Evolutionary conservation across 2,329 filamentous ascomycete genomes (phyloP), one percentile per base, ranked within the genome.

Genomic region (Monilinia fructigena): DNA sequence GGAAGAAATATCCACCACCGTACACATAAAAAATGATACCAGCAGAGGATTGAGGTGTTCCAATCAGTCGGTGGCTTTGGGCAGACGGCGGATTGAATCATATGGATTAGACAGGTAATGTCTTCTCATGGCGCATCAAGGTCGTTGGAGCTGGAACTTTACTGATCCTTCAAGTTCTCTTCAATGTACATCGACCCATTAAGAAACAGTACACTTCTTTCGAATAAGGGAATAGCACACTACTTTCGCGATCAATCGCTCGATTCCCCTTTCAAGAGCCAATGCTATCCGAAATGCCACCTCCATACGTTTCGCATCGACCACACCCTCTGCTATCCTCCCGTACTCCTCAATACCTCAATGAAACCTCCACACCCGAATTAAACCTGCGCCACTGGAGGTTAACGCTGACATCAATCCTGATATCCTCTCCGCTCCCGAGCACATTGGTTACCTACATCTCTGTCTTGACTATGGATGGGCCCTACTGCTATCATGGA

Each of bases 391-490:
- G 18, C 69, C 71, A 48, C 67, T 75, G 26, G 69, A 74, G 47
- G 63, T 65, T 40, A 64, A 63, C 8, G 68, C 70, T 23, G 73
- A 74, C 14, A 61, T 73, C 38, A 58, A 66, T 18, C 56, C 65
- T 14, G 69, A 71, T 48, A 64, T 69, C 6, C 66, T 74, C 4
- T 61, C 67, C 38, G 60, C 72, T 5, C 74, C 74, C 12, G 90
- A 94, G 74, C 82, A 86, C 61, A 85, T 96, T 67, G 95, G 95
- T 69, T 97, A 93, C 75, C 81, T 99, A 67, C 86, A 91, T 72
- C 86, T 8, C 82, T 98, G 95, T 4, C 81, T 99, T 28, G 91
- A 98, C 73, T 98, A 89, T 74, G 93, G 94, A 75, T 93, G 82
- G 94, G 94, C 20, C 86, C 91, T 6, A 91, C 93, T 0, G 80